These are phyloP conservation scores for Periconia sp. DNA, from an alignment of 2,329 filamentous ascomycete genomes.

Conservation along the genomic window DNA sequence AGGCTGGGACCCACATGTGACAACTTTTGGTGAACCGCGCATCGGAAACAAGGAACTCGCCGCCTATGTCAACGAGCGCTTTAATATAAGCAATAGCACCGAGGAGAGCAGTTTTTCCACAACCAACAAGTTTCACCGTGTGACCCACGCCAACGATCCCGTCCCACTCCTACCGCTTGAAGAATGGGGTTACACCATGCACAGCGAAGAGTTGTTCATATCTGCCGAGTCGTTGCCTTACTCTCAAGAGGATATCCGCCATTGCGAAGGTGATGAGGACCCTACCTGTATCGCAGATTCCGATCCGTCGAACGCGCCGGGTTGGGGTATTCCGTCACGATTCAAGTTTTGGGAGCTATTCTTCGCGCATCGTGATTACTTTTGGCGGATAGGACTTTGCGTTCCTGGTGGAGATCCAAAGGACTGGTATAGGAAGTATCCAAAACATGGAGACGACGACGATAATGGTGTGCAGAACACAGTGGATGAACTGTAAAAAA, in stretches of 20 bases:
- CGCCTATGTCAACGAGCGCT: slow-evolving; percentile 57
- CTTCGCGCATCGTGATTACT: slow-evolving; percentile 94
- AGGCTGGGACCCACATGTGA: slow-evolving; percentile 77
- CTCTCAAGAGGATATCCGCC: slow-evolving; percentile 64
- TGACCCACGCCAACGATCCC: slow-evolving; percentile 86
- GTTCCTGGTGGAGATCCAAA: slow-evolving; percentile 75
- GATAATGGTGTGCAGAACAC: slow-evolving; percentile 13
- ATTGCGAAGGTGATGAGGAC: slow-evolving; percentile 75
- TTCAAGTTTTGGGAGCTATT: slow-evolving; percentile 90
- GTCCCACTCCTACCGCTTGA: slow-evolving; percentile 82
- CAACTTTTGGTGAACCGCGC: slow-evolving; percentile 88
- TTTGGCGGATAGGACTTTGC: slow-evolving; percentile 89
- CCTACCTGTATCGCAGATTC: slow-evolving; percentile 68
- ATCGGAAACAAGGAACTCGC: slow-evolving; percentile 58
- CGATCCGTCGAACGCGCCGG: slow-evolving; percentile 23
- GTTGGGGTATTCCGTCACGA: slow-evolving; percentile 50
- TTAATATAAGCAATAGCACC: slow-evolving; percentile 38
- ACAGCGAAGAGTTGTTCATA: slow-evolving; percentile 88
- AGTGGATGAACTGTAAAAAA: slow-evolving; percentile 18
- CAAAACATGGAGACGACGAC: slow-evolving; percentile 18
- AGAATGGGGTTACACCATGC: slow-evolving; percentile 86
- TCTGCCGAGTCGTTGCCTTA: slow-evolving; percentile 71
- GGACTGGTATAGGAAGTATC: slow-evolving; percentile 61
- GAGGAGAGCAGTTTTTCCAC: slow-evolving; percentile 6
- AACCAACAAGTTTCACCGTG: slow-evolving; percentile 63